A percentile compares a stretch with the other conserved stretches of the same genome.
These are phyloP conservation scores for Penstemon newberryi DNA, from an alignment of 257 asterid genomes.

Conservation along the genomic window DNA sequence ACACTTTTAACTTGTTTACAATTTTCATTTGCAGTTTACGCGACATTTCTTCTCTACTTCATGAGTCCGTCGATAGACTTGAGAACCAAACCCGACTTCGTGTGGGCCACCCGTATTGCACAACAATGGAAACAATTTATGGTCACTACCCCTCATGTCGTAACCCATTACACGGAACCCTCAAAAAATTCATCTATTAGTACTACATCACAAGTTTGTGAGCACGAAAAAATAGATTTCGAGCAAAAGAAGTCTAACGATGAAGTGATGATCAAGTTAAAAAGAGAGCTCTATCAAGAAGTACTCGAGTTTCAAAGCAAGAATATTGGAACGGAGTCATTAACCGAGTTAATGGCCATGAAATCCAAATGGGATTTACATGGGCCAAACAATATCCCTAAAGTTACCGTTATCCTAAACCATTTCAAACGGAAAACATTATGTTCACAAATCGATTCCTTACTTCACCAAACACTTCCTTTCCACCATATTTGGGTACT, in stretches of 20 bases:
- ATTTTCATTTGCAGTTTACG: conserved; percentile 83
- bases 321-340: conserved; percentile 53
- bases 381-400: conserved; percentile 39
- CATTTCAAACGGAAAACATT: conserved; percentile 88
- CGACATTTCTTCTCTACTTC: conserved; percentile 72
- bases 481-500: conserved; percentile 92
- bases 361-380: conserved; percentile 69
- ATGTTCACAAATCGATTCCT: conserved; percentile 78
- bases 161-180: conserved; percentile 44
- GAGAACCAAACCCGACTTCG: conserved; percentile 64
- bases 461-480: conserved; percentile 74
- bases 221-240: conserved; percentile 72
- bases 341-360: conserved; percentile 61
- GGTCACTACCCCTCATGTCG: conserved; percentile 51
- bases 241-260: conserved; percentile 78
- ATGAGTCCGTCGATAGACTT: conserved; percentile 78
- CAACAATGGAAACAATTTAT: conserved; percentile 65
- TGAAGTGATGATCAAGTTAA: conserved; percentile 68
- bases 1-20: conserved; percentile 72
- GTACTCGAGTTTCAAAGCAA: conserved; percentile 56
- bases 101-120: conserved; percentile 71
- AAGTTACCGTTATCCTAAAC: conserved; percentile 74
- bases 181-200: conserved; percentile 18
- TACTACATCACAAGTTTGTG: conserved; percentile 57
- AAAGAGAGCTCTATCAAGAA: conserved; percentile 63